Evolutionary conservation across 176 grass and related monocot genomes (phyloP).

Genomic region (Carex littledalei): DNA sequence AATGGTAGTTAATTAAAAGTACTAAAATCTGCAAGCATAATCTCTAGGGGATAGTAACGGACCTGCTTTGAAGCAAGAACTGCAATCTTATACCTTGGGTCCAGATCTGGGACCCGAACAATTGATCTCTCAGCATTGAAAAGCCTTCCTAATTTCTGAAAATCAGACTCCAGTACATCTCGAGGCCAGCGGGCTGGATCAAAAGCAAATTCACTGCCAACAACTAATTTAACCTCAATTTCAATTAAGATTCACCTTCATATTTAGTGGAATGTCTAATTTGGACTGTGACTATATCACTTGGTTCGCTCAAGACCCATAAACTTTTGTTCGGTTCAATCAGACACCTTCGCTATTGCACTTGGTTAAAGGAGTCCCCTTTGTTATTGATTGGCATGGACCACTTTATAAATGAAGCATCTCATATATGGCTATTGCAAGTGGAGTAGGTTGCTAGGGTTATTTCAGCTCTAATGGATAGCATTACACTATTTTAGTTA

Average conservation of each 20-base stretch:
- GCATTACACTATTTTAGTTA: not conserved
- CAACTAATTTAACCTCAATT: not conserved
- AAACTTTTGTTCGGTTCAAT: not conserved
- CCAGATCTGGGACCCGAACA: slow-evolving; percentile 58
- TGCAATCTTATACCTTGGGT: slow-evolving; percentile 81
- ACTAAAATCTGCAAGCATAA: not conserved
- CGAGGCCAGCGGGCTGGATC: slow-evolving; percentile 53
- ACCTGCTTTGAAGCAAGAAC: slow-evolving; percentile 88
- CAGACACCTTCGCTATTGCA: not conserved
- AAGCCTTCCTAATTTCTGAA: slow-evolving; percentile 40
- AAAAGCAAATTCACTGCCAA: slow-evolving; percentile 71
- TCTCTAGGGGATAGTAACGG: not conserved
- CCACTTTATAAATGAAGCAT: not conserved
- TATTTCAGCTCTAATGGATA: not conserved
- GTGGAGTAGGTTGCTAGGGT: not conserved
- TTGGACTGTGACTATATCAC: not conserved
- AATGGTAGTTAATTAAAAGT: not conserved
- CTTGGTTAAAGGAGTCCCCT: not conserved
- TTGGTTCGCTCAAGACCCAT: not conserved
- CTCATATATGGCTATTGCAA: not conserved
- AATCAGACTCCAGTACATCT: slow-evolving; percentile 48
- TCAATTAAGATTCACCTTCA: not conserved
- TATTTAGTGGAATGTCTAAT: not conserved
- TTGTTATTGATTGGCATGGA: not conserved
- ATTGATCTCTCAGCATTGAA: slow-evolving; percentile 56